Conservation (phyloP, 345 rosid genomes). For the Salix koriyanagi region DNA sequence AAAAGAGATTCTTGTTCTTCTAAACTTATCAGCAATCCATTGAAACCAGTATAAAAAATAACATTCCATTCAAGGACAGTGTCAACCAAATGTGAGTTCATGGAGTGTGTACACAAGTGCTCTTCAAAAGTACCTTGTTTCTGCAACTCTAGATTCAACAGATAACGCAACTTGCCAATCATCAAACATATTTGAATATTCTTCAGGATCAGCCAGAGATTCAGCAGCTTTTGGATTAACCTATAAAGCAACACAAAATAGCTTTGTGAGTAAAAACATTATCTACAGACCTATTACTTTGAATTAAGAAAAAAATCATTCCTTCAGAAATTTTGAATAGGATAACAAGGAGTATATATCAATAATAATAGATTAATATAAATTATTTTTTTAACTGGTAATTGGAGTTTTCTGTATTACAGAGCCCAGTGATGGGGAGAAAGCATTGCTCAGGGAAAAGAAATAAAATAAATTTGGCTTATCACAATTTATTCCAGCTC, state of each 20-base stretch:
- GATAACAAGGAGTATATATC: background rate
- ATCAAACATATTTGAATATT: slow-evolving; percentile 93
- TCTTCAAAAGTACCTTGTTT: slow-evolving; percentile 53
- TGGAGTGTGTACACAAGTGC: background rate
- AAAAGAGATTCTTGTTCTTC: background rate
- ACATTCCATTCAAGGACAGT: background rate
- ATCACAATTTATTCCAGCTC: background rate
- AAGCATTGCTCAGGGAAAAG: background rate
- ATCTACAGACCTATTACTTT: background rate
- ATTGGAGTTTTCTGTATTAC: background rate
- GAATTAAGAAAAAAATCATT: background rate
- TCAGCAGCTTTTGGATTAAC: slow-evolving; percentile 98
- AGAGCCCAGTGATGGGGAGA: background rate
- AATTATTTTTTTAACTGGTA: background rate
- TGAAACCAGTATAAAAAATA: background rate
- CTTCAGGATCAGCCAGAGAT: slow-evolving; percentile 96
- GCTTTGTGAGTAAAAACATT: background rate
- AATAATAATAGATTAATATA: background rate
- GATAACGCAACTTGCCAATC: slow-evolving; percentile 97
- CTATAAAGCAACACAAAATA: slow-evolving; percentile 31
- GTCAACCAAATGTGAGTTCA: background rate
- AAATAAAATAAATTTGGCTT: background rate
- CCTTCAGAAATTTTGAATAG: background rate
- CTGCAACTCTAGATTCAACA: slow-evolving; percentile 70
- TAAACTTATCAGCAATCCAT: background rate